A percentile compares a stretch with the other conserved stretches of the same genome.
Evolutionary conservation across 2,329 filamentous ascomycete species (phyloP).

Genomic region (Epichloe typhina): DNA sequence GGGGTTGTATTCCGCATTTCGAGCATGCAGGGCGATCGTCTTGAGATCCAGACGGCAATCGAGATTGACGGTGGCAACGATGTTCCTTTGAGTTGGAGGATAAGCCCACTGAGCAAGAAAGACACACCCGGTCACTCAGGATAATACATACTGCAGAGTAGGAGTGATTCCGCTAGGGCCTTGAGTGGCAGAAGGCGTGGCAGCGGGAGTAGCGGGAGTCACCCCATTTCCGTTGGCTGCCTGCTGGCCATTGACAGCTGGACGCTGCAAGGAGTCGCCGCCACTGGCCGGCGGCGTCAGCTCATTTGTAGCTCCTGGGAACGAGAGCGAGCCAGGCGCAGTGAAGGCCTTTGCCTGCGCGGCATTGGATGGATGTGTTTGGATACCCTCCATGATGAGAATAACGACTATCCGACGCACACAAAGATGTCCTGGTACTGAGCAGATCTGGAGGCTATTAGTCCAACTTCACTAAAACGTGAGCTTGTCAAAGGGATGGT

Average conservation of each 20-base stretch:
- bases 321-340: slow-evolving; percentile 81
- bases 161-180: slow-evolving; percentile 83
- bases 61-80: slow-evolving; percentile 96
- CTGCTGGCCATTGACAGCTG: slow-evolving; percentile 35
- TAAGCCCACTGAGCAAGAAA: slow-evolving; percentile 36
- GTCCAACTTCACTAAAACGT: background rate
- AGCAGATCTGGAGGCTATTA: slow-evolving; percentile 21
- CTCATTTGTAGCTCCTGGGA: slow-evolving; percentile 72
- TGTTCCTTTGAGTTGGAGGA: slow-evolving; percentile 60
- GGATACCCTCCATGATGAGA: slow-evolving; percentile 68
- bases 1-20: slow-evolving; percentile 97
- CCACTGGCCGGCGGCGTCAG: slow-evolving; percentile 68
- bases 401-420: slow-evolving; percentile 11
- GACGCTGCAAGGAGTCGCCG: slow-evolving; percentile 36
- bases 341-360: slow-evolving; percentile 93
- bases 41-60: slow-evolving; percentile 95
- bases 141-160: slow-evolving; percentile 85
- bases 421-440: slow-evolving; percentile 9
- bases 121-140: slow-evolving; percentile 16
- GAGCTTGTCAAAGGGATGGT: background rate
- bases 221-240: slow-evolving; percentile 61
- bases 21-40: slow-evolving; percentile 94
- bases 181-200: slow-evolving; percentile 72
- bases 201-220: slow-evolving; percentile 77
- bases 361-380: slow-evolving; percentile 82